These are phyloP conservation scores for Cornus kousa DNA, from an alignment of 148 eudicot species.

Conservation along the genomic window DNA sequence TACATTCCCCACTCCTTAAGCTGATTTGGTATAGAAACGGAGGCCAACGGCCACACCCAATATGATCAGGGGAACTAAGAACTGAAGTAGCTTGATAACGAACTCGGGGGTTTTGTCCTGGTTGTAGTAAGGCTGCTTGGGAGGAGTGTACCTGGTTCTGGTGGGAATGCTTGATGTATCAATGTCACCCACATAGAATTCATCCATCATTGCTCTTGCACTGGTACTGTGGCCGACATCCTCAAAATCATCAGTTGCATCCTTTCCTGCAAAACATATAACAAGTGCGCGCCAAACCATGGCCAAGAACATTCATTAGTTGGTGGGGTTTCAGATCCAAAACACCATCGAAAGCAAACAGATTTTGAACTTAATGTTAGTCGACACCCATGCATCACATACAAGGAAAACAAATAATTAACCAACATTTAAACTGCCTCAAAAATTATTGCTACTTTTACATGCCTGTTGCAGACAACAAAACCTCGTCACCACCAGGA, in stretches of 20 bases:
- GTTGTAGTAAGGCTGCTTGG: constrained; percentile 53
- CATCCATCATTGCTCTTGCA: no score
- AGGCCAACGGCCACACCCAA: constrained; percentile 57
- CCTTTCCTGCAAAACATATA: no score
- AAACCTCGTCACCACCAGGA: constrained; percentile 83
- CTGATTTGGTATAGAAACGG: constrained; percentile 56
- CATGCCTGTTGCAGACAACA: constrained; percentile 26
- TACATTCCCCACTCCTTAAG: constrained; percentile 10
- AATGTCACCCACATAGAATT: no score
- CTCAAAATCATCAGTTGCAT: no score
- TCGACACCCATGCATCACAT: neutral
- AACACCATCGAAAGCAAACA: neutral
- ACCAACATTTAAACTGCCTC: neutral
- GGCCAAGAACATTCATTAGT: no score
- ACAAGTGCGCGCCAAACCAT: no score
- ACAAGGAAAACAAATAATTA: neutral
- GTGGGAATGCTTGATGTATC: no score
- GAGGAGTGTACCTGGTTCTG: constrained; percentile 37
- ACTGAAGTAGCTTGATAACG: constrained; percentile 52
- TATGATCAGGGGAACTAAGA: constrained; percentile 60
- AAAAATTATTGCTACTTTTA: neutral
- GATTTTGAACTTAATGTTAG: neutral
- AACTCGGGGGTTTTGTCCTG: constrained; percentile 56
- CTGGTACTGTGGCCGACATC: no score
- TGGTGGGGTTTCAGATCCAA: neutral